Conservation (phyloP, 768 basidiomycete species). For the Dentipellis fragilis region DNA sequence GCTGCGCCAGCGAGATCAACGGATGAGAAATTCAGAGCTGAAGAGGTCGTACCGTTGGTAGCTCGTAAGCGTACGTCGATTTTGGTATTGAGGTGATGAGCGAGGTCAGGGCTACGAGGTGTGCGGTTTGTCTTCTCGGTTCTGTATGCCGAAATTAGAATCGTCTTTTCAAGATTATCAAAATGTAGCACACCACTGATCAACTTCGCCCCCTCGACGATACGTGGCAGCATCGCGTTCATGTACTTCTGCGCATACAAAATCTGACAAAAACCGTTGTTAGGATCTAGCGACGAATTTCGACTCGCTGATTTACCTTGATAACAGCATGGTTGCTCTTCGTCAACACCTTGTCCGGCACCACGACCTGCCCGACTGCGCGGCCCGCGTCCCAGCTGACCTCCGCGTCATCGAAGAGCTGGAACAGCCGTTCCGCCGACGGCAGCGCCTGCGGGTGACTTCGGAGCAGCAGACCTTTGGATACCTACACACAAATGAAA, state of each 20-base stretch:
- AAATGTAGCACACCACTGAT: constrained; percentile 33
- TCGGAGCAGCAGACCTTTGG: constrained; percentile 70
- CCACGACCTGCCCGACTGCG: constrained; percentile 58
- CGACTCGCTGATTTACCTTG: constrained; percentile 36
- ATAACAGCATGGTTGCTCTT: constrained; percentile 73
- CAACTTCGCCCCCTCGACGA: constrained; percentile 58
- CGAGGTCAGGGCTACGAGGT: constrained; percentile 76
- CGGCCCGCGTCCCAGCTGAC: constrained; percentile 70
- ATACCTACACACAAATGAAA: constrained; percentile 37
- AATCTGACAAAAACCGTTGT: constrained; percentile 33
- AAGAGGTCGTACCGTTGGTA: constrained; percentile 40
- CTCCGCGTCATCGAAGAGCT: constrained; percentile 53
- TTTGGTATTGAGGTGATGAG: constrained; percentile 76
- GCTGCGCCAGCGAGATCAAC: constrained; percentile 31
- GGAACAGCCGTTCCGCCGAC: constrained; percentile 58
- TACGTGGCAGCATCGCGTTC: constrained; percentile 56
- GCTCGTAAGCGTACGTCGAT: constrained; percentile 56
- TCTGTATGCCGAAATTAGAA: constrained; percentile 25
- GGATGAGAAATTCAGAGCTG: too few species aligned
- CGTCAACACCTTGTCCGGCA: constrained; percentile 52
- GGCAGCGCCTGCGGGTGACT: constrained; percentile 48
- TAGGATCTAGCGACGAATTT: not conserved
- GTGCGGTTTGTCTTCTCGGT: constrained; percentile 45
- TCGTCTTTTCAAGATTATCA: not conserved
- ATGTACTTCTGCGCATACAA: constrained; percentile 72